Percentiles rank a stretch among this genome's conserved stretches.
phyloP scores from a whole-genome alignment of 768 basidiomycete genomes.

The Chalciporus piperatus region DNA sequence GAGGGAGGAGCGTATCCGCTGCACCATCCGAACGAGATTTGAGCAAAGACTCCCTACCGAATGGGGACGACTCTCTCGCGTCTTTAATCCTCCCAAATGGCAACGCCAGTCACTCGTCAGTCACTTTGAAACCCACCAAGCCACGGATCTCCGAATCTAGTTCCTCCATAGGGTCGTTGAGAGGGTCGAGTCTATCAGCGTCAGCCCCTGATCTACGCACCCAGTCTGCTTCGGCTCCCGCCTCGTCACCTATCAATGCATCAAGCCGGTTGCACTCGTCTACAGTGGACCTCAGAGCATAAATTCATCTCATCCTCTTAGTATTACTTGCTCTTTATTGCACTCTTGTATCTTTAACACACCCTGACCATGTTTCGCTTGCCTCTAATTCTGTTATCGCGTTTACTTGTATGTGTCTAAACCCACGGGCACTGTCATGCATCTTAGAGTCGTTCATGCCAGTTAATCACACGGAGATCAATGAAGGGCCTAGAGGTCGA shows the following conservation, averaged over 20 bases:
- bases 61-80: slow-evolving; percentile 8
- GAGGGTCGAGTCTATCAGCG: slow-evolving; percentile 17
- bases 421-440: too few relatives aligned
- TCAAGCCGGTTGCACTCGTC: slow-evolving; percentile 14
- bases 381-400: neutral
- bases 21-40: slow-evolving; percentile 30
- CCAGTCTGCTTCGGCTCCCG: slow-evolving; percentile 8
- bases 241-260: slow-evolving; percentile 9
- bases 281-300: slow-evolving; percentile 27
- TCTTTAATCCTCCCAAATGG: slow-evolving; percentile 24
- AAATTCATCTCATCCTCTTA: slow-evolving; percentile 16
- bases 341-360: slow-evolving; percentile 23
- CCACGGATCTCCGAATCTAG: slow-evolving; percentile 10
- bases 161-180: slow-evolving; percentile 5
- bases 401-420: slow-evolving; percentile 1
- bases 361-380: neutral
- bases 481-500: slow-evolving; percentile 1
- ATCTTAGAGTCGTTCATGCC: neutral
- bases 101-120: slow-evolving; percentile 17
- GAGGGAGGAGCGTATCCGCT: slow-evolving; percentile 40
- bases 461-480: neutral
- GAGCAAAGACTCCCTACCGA: slow-evolving; percentile 10
- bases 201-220: slow-evolving; percentile 27
- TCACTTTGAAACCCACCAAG: slow-evolving; percentile 19
- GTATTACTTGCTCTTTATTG: slow-evolving; percentile 20